phyloP scores from a whole-genome alignment of 768 basidiomycete genomes.

The Lyophyllum shimeji region DNA sequence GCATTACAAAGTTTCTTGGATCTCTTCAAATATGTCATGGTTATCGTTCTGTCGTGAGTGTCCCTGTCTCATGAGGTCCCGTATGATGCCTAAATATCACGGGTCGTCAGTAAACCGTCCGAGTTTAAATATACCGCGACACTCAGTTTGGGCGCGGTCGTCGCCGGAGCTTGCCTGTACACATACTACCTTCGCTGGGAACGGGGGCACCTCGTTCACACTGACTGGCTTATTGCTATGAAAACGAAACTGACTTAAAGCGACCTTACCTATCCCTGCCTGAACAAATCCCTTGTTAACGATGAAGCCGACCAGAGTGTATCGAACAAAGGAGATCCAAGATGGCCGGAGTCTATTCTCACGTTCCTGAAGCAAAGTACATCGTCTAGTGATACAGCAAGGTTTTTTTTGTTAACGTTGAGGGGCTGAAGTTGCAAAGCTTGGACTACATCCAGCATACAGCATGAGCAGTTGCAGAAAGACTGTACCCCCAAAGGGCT shows the following conservation, averaged over 20 bases:
- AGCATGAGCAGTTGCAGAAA: neutral
- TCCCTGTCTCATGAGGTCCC: neutral
- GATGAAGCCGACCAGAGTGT: too few relatives aligned
- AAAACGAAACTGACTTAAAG: neutral
- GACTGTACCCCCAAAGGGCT: too few relatives aligned
- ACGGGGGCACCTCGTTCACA: neutral
- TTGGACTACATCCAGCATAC: neutral
- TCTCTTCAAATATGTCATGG: constrained; percentile 19
- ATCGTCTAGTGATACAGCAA: constrained; percentile 12
- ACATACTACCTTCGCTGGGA: neutral
- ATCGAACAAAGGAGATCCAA: neutral
- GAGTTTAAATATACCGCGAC: neutral
- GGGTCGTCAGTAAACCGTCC: neutral
- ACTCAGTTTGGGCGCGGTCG: neutral
- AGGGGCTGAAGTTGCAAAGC: neutral
- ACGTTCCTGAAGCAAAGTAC: constrained; percentile 5
- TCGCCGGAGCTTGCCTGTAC: neutral
- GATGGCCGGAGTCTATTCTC: constrained; percentile 5
- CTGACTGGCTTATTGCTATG: neutral
- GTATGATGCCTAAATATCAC: neutral
- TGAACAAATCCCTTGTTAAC: too few relatives aligned
- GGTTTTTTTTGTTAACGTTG: neutral
- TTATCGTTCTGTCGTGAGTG: constrained; percentile 4
- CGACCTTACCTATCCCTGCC: too few relatives aligned
- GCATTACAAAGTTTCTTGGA: constrained; percentile 34